Conservation (phyloP, 1,284 basidiomycete genomes). For the Marasmius sp. region DNA sequence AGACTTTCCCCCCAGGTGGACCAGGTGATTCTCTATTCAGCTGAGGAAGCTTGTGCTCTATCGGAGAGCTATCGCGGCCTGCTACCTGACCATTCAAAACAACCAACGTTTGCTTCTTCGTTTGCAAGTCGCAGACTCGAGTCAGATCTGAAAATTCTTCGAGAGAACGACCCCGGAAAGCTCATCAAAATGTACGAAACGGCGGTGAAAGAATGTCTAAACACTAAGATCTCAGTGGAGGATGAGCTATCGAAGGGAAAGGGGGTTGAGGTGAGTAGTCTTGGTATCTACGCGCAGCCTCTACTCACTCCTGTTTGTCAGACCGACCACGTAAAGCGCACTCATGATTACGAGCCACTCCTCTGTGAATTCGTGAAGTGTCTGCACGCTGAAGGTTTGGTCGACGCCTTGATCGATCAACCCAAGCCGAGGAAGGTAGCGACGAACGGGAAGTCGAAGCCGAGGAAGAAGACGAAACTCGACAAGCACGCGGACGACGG, state of each 20-base stretch:
- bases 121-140: slow-evolving; percentile 47
- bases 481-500: background rate
- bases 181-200: slow-evolving; percentile 44
- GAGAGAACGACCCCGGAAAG: slow-evolving; percentile 35
- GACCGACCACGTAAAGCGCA: slow-evolving; percentile 56
- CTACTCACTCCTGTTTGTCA: slow-evolving; percentile 21
- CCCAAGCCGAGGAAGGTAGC: background rate
- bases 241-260: slow-evolving; percentile 49
- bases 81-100: background rate
- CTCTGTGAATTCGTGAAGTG: slow-evolving; percentile 43
- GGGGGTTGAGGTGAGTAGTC: slow-evolving; percentile 42
- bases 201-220: slow-evolving; percentile 41
- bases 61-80: background rate
- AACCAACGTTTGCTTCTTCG: slow-evolving; percentile 34
- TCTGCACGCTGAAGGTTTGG: slow-evolving; percentile 46
- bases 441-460: background rate
- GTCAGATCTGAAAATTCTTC: slow-evolving; percentile 43
- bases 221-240: slow-evolving; percentile 44
- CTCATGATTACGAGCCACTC: slow-evolving; percentile 64
- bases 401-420: slow-evolving; percentile 40
- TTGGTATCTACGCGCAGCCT: background rate
- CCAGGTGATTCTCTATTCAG: background rate
- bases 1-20: slow-evolving; percentile 10
- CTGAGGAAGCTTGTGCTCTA: background rate
- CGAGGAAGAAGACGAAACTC: slow-evolving; percentile 2